These are phyloP conservation scores for Alternaria rosae DNA, from an alignment of 2,329 filamentous ascomycete species.

Conservation along the genomic window DNA sequence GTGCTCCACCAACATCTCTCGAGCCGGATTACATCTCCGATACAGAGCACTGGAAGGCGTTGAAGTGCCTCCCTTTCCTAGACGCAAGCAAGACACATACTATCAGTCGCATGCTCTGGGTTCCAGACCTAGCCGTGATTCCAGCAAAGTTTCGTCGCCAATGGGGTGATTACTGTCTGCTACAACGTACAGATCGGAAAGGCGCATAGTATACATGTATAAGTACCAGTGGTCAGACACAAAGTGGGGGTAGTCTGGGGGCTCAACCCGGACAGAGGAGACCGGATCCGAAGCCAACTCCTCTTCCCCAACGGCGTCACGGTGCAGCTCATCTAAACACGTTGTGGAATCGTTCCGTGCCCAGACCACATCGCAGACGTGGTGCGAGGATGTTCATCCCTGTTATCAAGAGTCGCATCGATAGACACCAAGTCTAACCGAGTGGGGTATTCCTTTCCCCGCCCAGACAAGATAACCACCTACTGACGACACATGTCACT, in stretches of 20 bases:
- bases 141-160: constrained; percentile 74
- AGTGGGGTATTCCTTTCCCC: constrained; percentile 34
- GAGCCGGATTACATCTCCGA: constrained; percentile 86
- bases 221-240: no score
- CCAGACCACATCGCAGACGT: background rate
- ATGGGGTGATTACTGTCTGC: constrained; percentile 89
- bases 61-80: constrained; percentile 80
- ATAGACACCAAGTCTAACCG: constrained; percentile 17
- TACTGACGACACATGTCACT: constrained; percentile 20
- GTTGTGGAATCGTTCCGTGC: background rate
- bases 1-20: constrained; percentile 64
- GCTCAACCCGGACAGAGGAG: background rate
- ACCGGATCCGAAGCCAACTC: background rate
- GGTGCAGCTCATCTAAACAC: background rate
- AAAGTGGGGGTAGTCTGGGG: background rate
- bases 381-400: background rate
- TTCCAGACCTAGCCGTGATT: constrained; percentile 74
- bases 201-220: background rate
- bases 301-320: background rate
- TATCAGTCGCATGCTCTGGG: constrained; percentile 79
- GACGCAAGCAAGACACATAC: constrained; percentile 78
- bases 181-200: constrained; percentile 60
- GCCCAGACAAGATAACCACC: constrained; percentile 9
- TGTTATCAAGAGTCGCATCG: background rate
- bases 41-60: constrained; percentile 74